phyloP scores from a whole-genome alignment of 306 rosid species.

The Cicer bijugum region DNA sequence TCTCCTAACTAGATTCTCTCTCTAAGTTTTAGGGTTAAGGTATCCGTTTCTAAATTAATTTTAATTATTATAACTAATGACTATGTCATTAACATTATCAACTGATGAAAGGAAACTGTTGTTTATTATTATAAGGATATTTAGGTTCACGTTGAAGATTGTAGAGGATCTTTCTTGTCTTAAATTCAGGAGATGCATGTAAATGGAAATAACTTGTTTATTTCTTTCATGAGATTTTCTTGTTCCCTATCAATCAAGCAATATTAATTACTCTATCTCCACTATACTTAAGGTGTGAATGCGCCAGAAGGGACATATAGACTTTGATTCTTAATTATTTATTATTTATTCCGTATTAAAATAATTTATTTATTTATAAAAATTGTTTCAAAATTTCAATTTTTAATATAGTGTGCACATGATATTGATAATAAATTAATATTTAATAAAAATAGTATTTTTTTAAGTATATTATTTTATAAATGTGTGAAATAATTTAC shows the following conservation, averaged over 20 bases:
- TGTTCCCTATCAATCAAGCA: constrained; percentile 61
- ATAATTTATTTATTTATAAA: no score
- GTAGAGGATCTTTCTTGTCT: constrained; percentile 53
- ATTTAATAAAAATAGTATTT: no score
- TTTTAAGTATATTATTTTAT: no score
- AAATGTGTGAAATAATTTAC: no score
- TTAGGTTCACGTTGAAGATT: constrained; percentile 50
- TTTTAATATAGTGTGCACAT: no score
- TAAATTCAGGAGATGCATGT: constrained; percentile 49
- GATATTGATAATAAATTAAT: no score
- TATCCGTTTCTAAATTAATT: constrained; percentile 27
- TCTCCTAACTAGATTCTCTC: constrained; percentile 38
- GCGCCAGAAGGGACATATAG: constrained; percentile 42
- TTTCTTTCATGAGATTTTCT: constrained; percentile 42
- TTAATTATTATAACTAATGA: constrained; percentile 21
- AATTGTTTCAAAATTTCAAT: no score
- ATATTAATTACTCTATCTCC: constrained; percentile 40
- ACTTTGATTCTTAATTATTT: constrained; percentile 35
- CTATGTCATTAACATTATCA: constrained; percentile 37
- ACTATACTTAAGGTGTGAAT: constrained; percentile 38
- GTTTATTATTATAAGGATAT: constrained; percentile 32
- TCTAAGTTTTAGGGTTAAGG: constrained; percentile 40
- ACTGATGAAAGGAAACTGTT: constrained; percentile 33
- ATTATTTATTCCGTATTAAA: neutral
- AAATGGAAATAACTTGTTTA: constrained; percentile 46